Conservation (phyloP, 2,329 filamentous ascomycete genomes). For the Raffaelea arxii region DNA sequence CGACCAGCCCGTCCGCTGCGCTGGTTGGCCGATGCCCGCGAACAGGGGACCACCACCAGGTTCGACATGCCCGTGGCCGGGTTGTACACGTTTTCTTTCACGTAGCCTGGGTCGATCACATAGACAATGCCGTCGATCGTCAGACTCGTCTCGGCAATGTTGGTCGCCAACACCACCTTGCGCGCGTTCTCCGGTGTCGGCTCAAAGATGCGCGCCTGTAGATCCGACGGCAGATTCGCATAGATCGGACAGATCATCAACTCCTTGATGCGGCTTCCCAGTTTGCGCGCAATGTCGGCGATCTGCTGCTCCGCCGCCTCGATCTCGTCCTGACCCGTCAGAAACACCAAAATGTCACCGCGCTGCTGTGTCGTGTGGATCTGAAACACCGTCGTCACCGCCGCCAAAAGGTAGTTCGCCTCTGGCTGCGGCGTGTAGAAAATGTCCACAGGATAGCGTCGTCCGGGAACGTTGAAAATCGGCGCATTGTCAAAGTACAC, state of each 20-base stretch:
- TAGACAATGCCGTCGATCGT: conserved; percentile 96
- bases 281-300: conserved; percentile 74
- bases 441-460: conserved; percentile 81
- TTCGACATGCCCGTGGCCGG: conserved; percentile 87
- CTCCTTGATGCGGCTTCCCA: conserved; percentile 76
- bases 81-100: conserved; percentile 93
- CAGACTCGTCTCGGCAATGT: conserved; percentile 92
- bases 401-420: conserved; percentile 85
- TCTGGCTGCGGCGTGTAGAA: conserved; percentile 87
- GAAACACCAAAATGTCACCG: conserved; percentile 88
- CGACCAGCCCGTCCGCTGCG: conserved; percentile 86
- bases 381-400: conserved; percentile 88
- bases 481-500: conserved; percentile 87
- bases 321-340: conserved; percentile 95
- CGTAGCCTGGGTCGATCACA: conserved; percentile 90
- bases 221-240: conserved; percentile 79
- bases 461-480: conserved; percentile 89
- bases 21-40: conserved; percentile 85
- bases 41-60: conserved; percentile 82
- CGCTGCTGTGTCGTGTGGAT: conserved; percentile 79
- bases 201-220: conserved; percentile 91
- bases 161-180: conserved; percentile 90
- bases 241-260: conserved; percentile 91
- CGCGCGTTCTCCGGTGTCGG: conserved; percentile 76
- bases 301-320: conserved; percentile 78